Conservation (phyloP, 2,329 filamentous ascomycete species). For the Magnaporthiopsis incrustans region DNA sequence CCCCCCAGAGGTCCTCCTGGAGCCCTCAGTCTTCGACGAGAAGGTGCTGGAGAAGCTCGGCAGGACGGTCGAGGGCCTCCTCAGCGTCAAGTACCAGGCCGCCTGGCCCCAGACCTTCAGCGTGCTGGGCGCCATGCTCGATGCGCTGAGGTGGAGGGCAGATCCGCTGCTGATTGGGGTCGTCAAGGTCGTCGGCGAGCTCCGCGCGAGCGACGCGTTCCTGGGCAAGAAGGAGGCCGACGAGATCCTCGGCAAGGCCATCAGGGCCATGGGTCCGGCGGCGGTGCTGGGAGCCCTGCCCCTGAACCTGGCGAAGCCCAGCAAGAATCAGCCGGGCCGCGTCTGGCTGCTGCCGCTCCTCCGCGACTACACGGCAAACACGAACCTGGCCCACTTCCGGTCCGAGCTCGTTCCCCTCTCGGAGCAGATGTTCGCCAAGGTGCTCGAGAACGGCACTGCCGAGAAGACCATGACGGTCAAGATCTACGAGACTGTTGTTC, state of each 20-base stretch:
- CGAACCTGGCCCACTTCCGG: conserved; percentile 77
- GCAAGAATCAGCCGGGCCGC: conserved; percentile 69
- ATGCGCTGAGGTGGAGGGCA: conserved; percentile 76
- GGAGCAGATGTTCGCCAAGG: conserved; percentile 79
- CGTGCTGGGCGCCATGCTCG: conserved; percentile 79
- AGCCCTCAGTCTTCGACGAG: conserved; percentile 88
- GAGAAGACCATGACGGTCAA: conserved; percentile 96
- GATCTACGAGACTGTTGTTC: conserved; percentile 92
- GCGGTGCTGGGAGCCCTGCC: conserved; percentile 76
- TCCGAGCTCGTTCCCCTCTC: conserved; percentile 82
- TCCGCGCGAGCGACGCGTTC: conserved; percentile 83
- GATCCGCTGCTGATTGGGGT: conserved; percentile 70
- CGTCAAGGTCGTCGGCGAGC: conserved; percentile 72
- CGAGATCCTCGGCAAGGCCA: conserved; percentile 76
- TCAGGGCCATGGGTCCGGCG: conserved; percentile 84
- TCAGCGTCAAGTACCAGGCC: conserved; percentile 85
- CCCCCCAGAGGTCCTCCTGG: conserved; percentile 71
- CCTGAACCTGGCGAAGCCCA: conserved; percentile 73
- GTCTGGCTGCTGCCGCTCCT: conserved; percentile 94
- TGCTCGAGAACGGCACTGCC: conserved; percentile 70
- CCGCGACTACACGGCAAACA: conserved; percentile 84
- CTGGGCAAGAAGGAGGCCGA: conserved; percentile 92
- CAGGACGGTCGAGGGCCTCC: conserved; percentile 61
- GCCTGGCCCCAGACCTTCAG: conserved; percentile 95
- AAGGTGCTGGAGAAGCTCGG: conserved; percentile 79